phyloP scores from a whole-genome alignment of 2,329 filamentous ascomycete genomes.

The Endothia cerciana region DNA sequence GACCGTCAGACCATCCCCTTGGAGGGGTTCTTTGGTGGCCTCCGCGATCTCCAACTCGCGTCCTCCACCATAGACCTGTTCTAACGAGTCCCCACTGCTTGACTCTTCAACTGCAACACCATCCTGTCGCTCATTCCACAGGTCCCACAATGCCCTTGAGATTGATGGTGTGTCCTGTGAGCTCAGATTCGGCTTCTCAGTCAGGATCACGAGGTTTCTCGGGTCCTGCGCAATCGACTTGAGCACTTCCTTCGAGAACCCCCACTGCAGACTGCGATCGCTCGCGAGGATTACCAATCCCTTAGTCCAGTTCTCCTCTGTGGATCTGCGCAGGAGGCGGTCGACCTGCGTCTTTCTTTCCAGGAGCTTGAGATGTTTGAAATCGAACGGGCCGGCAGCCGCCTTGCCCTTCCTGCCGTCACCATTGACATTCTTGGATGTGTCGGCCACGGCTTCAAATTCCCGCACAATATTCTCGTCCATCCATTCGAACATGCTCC shows the following conservation, averaged over 20 bases:
- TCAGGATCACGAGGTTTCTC: slow-evolving; percentile 84
- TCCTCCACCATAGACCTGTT: slow-evolving; percentile 69
- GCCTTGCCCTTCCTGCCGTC: slow-evolving; percentile 55
- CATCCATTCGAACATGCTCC: slow-evolving; percentile 99
- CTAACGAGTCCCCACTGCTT: slow-evolving; percentile 59
- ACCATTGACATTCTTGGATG: slow-evolving; percentile 48
- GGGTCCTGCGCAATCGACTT: slow-evolving; percentile 74
- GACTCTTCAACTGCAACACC: slow-evolving; percentile 63
- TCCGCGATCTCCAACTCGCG: slow-evolving; percentile 64
- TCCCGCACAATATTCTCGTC: slow-evolving; percentile 92
- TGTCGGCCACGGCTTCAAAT: slow-evolving; percentile 73
- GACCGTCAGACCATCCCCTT: slow-evolving; percentile 74
- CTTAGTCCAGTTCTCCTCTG: slow-evolving; percentile 46
- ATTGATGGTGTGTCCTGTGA: slow-evolving; percentile 58
- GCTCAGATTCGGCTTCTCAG: slow-evolving; percentile 67
- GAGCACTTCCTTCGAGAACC: slow-evolving; percentile 83
- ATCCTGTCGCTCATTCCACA: slow-evolving; percentile 72
- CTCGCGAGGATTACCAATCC: slow-evolving; percentile 87
- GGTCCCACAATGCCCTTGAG: slow-evolving; percentile 77
- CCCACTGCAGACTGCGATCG: slow-evolving; percentile 90
- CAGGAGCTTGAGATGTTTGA: slow-evolving; percentile 80
- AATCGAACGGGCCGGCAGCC: slow-evolving; percentile 80
- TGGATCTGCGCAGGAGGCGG: slow-evolving; percentile 59
- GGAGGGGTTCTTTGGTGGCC: slow-evolving; percentile 66
- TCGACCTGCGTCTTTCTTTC: slow-evolving; percentile 82